Percentiles rank a stretch among this genome's conserved stretches.
phyloP scores from a whole-genome alignment of 306 rosid species.

The Biancaea sappan region DNA sequence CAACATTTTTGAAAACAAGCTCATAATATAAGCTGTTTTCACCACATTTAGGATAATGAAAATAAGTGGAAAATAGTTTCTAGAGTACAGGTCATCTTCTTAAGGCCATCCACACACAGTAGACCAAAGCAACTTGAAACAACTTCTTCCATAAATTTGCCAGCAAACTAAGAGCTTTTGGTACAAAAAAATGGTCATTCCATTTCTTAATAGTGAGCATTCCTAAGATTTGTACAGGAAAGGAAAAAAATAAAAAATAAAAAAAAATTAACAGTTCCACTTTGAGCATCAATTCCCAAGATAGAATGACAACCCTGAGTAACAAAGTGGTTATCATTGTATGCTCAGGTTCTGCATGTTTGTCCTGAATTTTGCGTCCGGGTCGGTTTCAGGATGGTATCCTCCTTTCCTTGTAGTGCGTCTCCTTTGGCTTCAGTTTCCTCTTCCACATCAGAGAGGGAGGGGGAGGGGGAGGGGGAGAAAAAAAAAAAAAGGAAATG shows the following conservation, averaged over 20 bases:
- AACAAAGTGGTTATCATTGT: not conserved
- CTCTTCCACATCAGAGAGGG: not conserved
- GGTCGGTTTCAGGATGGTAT: not conserved
- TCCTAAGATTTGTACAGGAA: not conserved
- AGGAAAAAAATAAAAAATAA: not conserved
- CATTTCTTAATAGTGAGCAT: not conserved
- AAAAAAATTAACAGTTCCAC: not conserved
- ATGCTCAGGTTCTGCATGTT: not conserved
- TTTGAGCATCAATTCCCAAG: not conserved
- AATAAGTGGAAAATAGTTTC: not conserved
- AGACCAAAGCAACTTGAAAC: not conserved
- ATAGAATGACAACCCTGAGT: not conserved
- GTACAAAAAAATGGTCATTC: not conserved
- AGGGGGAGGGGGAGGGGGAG: no score
- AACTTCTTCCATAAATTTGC: constrained; percentile 1
- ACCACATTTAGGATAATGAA: not conserved
- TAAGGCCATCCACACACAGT: not conserved
- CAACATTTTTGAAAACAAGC: not conserved
- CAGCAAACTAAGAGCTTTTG: not conserved
- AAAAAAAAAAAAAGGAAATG: not conserved
- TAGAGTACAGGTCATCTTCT: not conserved
- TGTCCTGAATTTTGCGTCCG: no score
- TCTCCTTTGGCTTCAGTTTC: not conserved
- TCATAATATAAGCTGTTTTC: not conserved
- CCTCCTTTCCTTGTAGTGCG: not conserved